Evolutionary conservation across 805 yeast species (phyloP), one percentile per base, ranked within the genome.

Genomic region (Ogataea saltuana): DNA sequence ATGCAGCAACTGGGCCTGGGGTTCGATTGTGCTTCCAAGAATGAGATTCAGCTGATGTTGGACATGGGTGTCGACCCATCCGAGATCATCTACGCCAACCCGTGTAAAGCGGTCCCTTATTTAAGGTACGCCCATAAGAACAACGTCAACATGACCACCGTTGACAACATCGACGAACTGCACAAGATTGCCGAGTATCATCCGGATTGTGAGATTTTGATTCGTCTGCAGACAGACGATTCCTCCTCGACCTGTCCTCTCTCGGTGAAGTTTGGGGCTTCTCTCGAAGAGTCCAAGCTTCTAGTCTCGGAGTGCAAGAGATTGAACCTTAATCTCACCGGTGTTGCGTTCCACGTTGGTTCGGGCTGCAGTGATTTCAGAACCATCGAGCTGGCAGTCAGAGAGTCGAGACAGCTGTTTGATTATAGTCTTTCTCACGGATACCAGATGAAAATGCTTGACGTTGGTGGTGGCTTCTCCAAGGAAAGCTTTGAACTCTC

Each of bases 321-420:
- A 41, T 67, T 88, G 40, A 79, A 71, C 1, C 72, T 91, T 53
- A 69, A 77, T 47, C 76, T 91, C 27, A 78, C 68, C 12, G 99
- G 99, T 40, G 90, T 90, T 26, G 89, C 96, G 4, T 91, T 91
- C 76, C 99, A 91, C 63, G 87, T 90, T 47, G 99, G 99, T 1
- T 87, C 96, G 2, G 98, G 97, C 25, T 91, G 96, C 11, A 76
- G 76, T 39, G 93, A 88, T 60, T 76, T 80, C 43, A 63, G 69
- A 32, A 75, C 91, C 3, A 75, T 87, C 51, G 71, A 71, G 44
- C 76, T 77, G 48, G 96, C 97, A 0, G 78, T 88, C 28, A 61
- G 67, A 41, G 95, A 88, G 58, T 77, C 96, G 2, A 76, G 80
- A 39, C 44, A 52, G 7, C 78, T 90, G 3, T 91, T 90, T 58